Percentiles rank a stretch among this genome's conserved stretches.
These are phyloP conservation scores for Saccharomyces paradoxus DNA, from an alignment of 805 yeast genomes.

Conservation along the genomic window DNA sequence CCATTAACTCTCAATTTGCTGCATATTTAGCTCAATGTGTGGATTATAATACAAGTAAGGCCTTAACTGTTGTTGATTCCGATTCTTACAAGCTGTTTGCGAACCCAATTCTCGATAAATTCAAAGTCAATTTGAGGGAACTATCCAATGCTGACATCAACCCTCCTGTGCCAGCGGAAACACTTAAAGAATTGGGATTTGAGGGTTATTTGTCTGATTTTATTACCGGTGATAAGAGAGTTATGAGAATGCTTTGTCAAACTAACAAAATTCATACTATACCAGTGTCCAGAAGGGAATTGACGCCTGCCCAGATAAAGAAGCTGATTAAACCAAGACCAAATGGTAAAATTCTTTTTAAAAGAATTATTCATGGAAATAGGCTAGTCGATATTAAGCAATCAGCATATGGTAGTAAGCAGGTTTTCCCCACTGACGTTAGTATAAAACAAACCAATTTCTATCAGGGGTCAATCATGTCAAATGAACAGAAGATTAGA, in stretches of 20 bases:
- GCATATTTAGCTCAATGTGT: constrained; percentile 51
- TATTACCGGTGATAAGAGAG: constrained; percentile 63
- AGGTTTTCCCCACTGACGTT: constrained; percentile 34
- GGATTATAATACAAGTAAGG: constrained; percentile 43
- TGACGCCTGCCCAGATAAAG: constrained; percentile 36
- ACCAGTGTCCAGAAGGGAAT: constrained; percentile 51
- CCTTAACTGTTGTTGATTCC: constrained; percentile 54
- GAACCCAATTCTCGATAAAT: constrained; percentile 34
- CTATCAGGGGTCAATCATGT: constrained; percentile 19
- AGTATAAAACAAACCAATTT: constrained; percentile 13
- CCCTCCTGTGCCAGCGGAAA: constrained; percentile 26
- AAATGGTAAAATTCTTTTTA: constrained; percentile 40
- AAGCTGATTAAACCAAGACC: constrained; percentile 30
- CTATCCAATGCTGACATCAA: constrained; percentile 13
- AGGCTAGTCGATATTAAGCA: constrained; percentile 41
- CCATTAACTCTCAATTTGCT: constrained; percentile 42
- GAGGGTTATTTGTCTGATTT: constrained; percentile 73
- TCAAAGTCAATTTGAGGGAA: constrained; percentile 54
- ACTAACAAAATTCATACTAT: constrained; percentile 42
- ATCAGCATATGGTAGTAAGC: constrained; percentile 60
- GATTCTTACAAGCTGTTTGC: constrained; percentile 43
- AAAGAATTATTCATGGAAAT: constrained; percentile 54
- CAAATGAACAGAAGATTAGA: constrained; percentile 17
- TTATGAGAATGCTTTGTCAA: constrained; percentile 63
- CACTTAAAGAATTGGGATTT: constrained; percentile 51